These are phyloP conservation scores for Barnettozyma vustinii DNA, from an alignment of 805 yeast species.

Conservation along the genomic window DNA sequence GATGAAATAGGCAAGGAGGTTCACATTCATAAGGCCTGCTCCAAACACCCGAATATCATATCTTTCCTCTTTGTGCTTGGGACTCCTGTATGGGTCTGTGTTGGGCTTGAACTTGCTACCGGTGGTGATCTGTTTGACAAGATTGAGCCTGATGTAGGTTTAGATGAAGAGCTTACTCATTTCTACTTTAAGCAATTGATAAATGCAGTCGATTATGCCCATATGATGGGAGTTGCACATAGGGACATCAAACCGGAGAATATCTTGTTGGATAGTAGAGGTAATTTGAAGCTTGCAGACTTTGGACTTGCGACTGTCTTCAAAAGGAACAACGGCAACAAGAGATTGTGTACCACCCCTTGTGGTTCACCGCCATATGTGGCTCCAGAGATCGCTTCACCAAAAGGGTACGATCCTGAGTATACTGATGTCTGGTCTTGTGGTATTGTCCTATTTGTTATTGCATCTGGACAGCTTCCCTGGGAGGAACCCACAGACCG, in stretches of 20 bases:
- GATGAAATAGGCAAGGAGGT: constrained; percentile 48
- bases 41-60: constrained; percentile 56
- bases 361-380: constrained; percentile 76
- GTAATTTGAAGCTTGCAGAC: constrained; percentile 70
- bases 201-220: constrained; percentile 55
- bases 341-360: constrained; percentile 43
- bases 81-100: constrained; percentile 54
- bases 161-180: constrained; percentile 60
- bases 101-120: constrained; percentile 61
- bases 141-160: constrained; percentile 71
- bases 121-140: constrained; percentile 79
- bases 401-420: constrained; percentile 50
- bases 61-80: constrained; percentile 49
- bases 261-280: constrained; percentile 53
- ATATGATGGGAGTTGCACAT: constrained; percentile 59
- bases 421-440: constrained; percentile 64
- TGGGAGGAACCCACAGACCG: constrained; percentile 60
- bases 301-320: constrained; percentile 69
- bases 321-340: constrained; percentile 41
- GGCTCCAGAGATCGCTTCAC: constrained; percentile 62
- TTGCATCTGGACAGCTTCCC: constrained; percentile 61
- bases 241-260: constrained; percentile 69
- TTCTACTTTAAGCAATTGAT: constrained; percentile 64
- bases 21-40: constrained; percentile 51
- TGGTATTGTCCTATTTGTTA: constrained; percentile 57